phyloP scores from a whole-genome alignment of 2,329 filamentous ascomycete genomes.

The Aaosphaeria arxii region DNA sequence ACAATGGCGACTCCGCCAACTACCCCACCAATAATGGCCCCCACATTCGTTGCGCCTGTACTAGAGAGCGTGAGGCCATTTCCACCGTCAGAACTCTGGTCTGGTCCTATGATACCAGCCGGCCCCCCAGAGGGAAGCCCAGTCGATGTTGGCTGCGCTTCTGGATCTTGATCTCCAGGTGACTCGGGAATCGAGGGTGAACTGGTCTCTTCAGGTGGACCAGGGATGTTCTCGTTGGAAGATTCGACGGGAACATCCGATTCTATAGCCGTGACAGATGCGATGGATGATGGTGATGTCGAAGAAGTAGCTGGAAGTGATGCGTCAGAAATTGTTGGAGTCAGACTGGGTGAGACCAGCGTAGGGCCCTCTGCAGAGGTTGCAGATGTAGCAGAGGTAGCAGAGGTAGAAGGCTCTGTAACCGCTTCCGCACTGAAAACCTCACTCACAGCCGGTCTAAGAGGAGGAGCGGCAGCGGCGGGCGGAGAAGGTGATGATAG shows the following conservation, averaged over 20 bases:
- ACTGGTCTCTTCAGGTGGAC: conserved; percentile 8
- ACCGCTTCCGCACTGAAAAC: background rate
- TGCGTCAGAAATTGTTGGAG: background rate
- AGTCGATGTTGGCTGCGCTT: conserved; percentile 12
- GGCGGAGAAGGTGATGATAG: conserved; percentile 15
- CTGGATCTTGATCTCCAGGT: conserved; percentile 4
- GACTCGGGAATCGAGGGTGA: conserved; percentile 5
- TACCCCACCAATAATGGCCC: conserved; percentile 33
- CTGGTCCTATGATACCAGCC: conserved; percentile 27
- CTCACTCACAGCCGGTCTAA: too few species aligned
- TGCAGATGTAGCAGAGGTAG: background rate
- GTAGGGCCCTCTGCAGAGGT: too few species aligned
- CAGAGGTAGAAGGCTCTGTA: conserved; percentile 5
- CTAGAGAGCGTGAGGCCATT: conserved; percentile 14
- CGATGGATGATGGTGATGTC: conserved; percentile 4
- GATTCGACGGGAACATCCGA: conserved; percentile 10
- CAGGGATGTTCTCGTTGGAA: conserved; percentile 7
- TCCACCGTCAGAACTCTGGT: conserved; percentile 14
- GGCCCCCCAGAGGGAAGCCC: conserved; percentile 18
- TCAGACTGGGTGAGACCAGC: too few species aligned
- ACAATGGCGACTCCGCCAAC: conserved; percentile 32
- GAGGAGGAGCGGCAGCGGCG: background rate
- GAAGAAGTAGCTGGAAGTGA: background rate
- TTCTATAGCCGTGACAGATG: background rate
- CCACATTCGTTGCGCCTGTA: conserved; percentile 19